phyloP scores from a whole-genome alignment of 768 basidiomycete species.

The Hypholoma sublateritium region DNA sequence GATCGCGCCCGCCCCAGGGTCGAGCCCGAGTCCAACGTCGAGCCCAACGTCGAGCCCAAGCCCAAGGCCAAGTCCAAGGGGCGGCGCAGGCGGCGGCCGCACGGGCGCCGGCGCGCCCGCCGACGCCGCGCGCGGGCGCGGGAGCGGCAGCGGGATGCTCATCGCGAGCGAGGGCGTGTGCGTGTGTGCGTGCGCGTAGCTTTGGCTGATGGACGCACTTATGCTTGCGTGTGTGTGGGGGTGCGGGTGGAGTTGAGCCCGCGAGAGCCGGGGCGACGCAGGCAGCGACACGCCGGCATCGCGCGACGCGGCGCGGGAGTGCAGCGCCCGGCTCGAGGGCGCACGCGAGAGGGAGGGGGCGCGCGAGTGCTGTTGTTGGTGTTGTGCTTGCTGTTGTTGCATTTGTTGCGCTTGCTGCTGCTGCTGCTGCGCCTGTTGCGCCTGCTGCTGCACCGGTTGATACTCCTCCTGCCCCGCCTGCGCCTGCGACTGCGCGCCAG shows the following conservation, averaged over 20 bases:
- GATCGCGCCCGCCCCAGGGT: too few relatives aligned
- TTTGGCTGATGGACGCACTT: too few relatives aligned
- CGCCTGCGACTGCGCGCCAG: background rate
- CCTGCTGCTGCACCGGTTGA: background rate
- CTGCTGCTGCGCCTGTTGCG: background rate
- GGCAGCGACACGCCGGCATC: background rate
- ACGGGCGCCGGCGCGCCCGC: slow-evolving; percentile 4
- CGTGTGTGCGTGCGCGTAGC: background rate
- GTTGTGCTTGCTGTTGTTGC: background rate
- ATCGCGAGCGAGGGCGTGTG: background rate
- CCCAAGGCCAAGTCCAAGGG: slow-evolving; percentile 8
- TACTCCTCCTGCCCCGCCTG: background rate
- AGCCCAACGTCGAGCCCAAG: background rate
- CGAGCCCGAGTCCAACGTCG: background rate
- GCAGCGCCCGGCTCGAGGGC: background rate
- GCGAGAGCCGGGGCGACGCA: background rate
- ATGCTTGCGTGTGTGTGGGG: too few relatives aligned
- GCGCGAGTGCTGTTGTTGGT: background rate
- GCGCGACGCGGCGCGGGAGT: background rate
- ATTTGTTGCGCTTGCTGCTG: background rate
- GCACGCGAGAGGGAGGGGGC: background rate
- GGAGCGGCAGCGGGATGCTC: slow-evolving; percentile 9
- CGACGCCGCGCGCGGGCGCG: background rate
- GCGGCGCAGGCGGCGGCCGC: slow-evolving; percentile 19
- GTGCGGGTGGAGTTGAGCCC: background rate